phyloP scores from a whole-genome alignment of 2,329 filamentous ascomycete species.

The Tolypocladium sp. region DNA sequence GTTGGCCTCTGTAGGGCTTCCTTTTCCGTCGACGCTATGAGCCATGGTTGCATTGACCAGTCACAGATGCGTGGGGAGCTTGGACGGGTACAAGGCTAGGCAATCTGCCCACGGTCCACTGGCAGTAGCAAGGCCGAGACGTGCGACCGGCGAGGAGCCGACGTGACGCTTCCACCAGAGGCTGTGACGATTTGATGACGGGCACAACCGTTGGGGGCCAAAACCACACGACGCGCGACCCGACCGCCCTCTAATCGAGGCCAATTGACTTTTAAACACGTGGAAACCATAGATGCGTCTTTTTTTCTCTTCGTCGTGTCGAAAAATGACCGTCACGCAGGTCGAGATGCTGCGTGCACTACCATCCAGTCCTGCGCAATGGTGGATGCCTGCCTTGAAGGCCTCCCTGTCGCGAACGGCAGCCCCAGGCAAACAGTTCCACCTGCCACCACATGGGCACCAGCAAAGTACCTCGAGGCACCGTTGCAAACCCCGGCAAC shows the following conservation, averaged over 20 bases:
- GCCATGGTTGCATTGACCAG: not conserved
- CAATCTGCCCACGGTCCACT: not conserved
- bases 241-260: not conserved
- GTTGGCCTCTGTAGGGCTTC: not conserved
- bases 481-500: not conserved
- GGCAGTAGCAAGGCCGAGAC: conserved; percentile 4
- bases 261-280: not conserved
- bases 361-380: conserved; percentile 6
- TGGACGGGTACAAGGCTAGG: not conserved
- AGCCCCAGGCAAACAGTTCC: not conserved
- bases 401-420: not conserved
- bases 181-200: conserved; percentile 6
- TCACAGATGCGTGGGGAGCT: conserved; percentile 1
- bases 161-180: not conserved
- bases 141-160: conserved; percentile 2
- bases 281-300: not conserved
- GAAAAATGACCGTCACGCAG: not conserved
- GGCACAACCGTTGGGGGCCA: not conserved
- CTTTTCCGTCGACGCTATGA: not conserved
- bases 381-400: conserved; percentile 6
- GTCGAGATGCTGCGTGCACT: conserved; percentile 5
- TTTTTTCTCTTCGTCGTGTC: not conserved
- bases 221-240: not conserved
- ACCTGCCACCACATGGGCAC: not conserved
- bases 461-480: not conserved